These are phyloP conservation scores for Hypericum androsaemum DNA, from an alignment of 345 rosid genomes.

Conservation along the genomic window DNA sequence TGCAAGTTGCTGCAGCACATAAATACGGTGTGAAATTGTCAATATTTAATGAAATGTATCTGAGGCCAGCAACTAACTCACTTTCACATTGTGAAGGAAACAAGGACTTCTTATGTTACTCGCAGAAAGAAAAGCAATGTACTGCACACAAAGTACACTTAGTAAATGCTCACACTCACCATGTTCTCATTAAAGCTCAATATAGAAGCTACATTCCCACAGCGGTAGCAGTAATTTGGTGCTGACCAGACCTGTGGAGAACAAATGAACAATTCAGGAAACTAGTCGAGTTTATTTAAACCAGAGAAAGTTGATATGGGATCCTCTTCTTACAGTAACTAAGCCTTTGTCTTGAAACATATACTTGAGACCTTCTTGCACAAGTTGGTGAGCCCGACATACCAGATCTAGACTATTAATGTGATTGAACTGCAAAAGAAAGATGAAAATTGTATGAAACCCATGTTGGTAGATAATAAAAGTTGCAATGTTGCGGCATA, in stretches of 20 bases:
- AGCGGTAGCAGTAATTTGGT: slow-evolving; percentile 96
- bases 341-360: slow-evolving; percentile 99
- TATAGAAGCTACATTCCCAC: slow-evolving; percentile 98
- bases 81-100: too few species aligned
- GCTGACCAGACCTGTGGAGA: slow-evolving; percentile 93
- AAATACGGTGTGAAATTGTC: too few species aligned
- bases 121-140: too few species aligned
- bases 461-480: slow-evolving; percentile 11
- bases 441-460: background rate
- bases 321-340: slow-evolving; percentile 58
- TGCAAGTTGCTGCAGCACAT: too few species aligned
- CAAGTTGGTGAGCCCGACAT: slow-evolving; percentile 98
- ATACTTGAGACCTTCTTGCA: slow-evolving; percentile 98
- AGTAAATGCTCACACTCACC: slow-evolving; percentile 47
- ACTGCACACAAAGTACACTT: too few species aligned
- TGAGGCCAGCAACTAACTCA: too few species aligned
- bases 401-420: slow-evolving; percentile 89
- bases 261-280: slow-evolving; percentile 14
- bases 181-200: slow-evolving; percentile 95
- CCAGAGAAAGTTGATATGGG: slow-evolving; percentile 5
- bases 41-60: too few species aligned
- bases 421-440: slow-evolving; percentile 68
- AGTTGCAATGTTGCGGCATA: slow-evolving; percentile 15
- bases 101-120: too few species aligned
- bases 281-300: slow-evolving; percentile 4